These are phyloP conservation scores for Suillus brevipes DNA, from an alignment of 768 basidiomycete species.

Conservation along the genomic window DNA sequence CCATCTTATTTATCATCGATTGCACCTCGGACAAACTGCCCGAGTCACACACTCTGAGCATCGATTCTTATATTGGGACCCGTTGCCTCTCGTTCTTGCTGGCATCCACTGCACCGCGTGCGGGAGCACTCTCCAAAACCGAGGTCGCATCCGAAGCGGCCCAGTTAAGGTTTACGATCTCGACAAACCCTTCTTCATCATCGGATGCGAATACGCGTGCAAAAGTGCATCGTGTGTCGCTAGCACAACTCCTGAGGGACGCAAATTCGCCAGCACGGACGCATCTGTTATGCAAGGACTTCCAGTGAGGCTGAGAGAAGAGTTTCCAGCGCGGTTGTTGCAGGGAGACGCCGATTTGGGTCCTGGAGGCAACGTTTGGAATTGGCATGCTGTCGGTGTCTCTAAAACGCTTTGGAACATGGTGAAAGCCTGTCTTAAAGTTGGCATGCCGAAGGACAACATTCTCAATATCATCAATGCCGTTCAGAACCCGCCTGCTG, in stretches of 20 bases:
- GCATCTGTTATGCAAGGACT: constrained; percentile 69
- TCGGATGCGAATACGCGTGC: constrained; percentile 82
- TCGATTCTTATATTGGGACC: constrained; percentile 86
- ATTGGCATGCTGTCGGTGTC: constrained; percentile 76
- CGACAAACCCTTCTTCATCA: constrained; percentile 77
- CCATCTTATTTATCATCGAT: constrained; percentile 77
- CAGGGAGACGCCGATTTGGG: constrained; percentile 60
- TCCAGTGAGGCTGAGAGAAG: constrained; percentile 65
- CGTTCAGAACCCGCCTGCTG: constrained; percentile 46
- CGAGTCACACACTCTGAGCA: constrained; percentile 67
- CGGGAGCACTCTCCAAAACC: constrained; percentile 56
- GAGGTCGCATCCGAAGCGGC: constrained; percentile 70
- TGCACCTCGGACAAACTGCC: constrained; percentile 61
- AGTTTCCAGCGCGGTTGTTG: constrained; percentile 68
- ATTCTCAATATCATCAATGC: constrained; percentile 59
- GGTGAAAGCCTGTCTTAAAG: constrained; percentile 57
- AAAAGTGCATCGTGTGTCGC: constrained; percentile 48
- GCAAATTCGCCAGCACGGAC: constrained; percentile 73
- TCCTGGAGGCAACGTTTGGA: constrained; percentile 63
- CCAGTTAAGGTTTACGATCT: constrained; percentile 82
- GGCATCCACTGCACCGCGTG: constrained; percentile 77
- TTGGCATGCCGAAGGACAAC: constrained; percentile 60
- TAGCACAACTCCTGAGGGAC: constrained; percentile 48
- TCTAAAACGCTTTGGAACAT: constrained; percentile 73
- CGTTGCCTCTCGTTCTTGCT: constrained; percentile 78